phyloP scores from a whole-genome alignment of 805 yeast genomes.

The Teunomyces atbi region DNA sequence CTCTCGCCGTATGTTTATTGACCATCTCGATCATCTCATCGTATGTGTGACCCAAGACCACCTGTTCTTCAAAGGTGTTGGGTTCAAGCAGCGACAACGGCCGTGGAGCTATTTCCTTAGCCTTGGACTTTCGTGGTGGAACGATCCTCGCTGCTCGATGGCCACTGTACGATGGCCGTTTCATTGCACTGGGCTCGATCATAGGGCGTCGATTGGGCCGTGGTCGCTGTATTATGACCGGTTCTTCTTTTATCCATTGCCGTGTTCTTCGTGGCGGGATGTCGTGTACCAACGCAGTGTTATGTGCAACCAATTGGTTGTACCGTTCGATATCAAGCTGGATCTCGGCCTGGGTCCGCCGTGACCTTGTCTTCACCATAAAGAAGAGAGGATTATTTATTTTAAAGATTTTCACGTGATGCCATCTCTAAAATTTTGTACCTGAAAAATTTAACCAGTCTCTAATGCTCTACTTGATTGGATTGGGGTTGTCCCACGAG shows the following conservation, averaged over 20 bases:
- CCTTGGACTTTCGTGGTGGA: too few species aligned
- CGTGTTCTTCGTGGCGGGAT: slow-evolving; percentile 21
- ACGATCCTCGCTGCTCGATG: background rate
- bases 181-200: background rate
- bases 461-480: slow-evolving; percentile 82
- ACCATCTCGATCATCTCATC: slow-evolving; percentile 17
- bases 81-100: slow-evolving; percentile 4
- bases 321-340: slow-evolving; percentile 19
- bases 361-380: background rate
- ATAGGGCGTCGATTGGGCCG: too few species aligned
- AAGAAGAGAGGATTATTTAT: background rate
- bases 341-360: slow-evolving; percentile 11
- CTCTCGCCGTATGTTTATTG: slow-evolving; percentile 12
- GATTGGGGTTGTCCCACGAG: slow-evolving; percentile 86
- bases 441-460: background rate
- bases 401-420: slow-evolving; percentile 10
- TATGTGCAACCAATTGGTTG: slow-evolving; percentile 14
- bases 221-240: background rate
- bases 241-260: background rate
- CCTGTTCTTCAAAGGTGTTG: slow-evolving; percentile 16
- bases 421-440: slow-evolving; percentile 5
- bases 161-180: background rate
- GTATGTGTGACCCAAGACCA: slow-evolving; percentile 17
- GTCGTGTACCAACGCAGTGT: slow-evolving; percentile 20
- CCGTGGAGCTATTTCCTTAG: background rate